Evolutionary conservation across 208 protist genomes (phyloP), one percentile per base, ranked within the genome.

Genomic region (Crithidia mellificae): DNA sequence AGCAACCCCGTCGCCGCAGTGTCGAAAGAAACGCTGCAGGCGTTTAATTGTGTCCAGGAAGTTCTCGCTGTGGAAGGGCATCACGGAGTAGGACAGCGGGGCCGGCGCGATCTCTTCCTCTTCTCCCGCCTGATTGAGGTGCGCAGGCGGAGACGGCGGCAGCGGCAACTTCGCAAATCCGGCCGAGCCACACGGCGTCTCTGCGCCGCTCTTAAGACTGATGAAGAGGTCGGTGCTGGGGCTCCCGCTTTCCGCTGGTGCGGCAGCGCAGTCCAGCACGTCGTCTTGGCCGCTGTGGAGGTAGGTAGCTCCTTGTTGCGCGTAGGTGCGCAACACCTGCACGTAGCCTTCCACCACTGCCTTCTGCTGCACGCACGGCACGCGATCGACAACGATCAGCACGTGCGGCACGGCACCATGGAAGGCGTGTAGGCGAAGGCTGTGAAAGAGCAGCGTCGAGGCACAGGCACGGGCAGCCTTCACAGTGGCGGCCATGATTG

Each of bases 301-400:
- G 51, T 78, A 70, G 14, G 46, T 49, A 6, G 43, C 62, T 14
- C 58, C 61, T 8, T 71, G 58, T 6, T 64, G 72, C 70, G 85
- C 85, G 65, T 87, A 82, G 11, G 70, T 70, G 12, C 84, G 74
- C 53, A 94, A 61, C 29, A 84, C 82, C 63, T 80, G 79, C 41
- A 81, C 62, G 73, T 95, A 95, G 22, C 90, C 90, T 62, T 95
- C 90, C 29, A 88, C 61, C 17, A 95, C 70, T 1, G 82, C 76
- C 64, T 90, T 92, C 57, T 88, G 83, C 73, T 81, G 72, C 19
- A 80, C 78, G 50, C 82, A 88, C 6, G 90, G 87, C 4, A 67
- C 53, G 22, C 57, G 62, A 68, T 95, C 90, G 6, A 95, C 87
- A 9, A 93, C 84, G 12, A 95, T 41, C 59, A 93, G 66, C 7